Conservation (phyloP, 2,329 filamentous ascomycete genomes). For the Neonectria coccinea region DNA sequence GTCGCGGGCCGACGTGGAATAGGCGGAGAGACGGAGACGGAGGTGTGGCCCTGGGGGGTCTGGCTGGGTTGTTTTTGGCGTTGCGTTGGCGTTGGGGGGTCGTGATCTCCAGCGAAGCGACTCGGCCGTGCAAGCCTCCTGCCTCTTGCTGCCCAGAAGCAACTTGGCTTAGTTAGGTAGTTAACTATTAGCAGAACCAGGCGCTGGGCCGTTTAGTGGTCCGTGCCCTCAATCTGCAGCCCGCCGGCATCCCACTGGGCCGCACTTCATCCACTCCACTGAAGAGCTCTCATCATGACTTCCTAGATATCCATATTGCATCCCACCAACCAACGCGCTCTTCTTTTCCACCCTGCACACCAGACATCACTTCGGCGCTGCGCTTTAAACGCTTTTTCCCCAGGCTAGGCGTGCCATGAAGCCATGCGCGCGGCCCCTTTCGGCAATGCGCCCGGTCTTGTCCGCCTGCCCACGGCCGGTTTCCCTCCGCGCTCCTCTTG, state of each 20-base stretch:
- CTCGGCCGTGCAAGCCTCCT: conserved; percentile 35
- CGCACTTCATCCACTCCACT: conserved; percentile 24
- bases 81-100: conserved; percentile 26
- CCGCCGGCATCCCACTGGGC: neutral
- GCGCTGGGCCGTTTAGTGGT: conserved; percentile 25
- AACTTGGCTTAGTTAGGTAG: conserved; percentile 24
- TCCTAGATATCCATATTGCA: conserved; percentile 14
- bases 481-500: conserved; percentile 29
- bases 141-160: conserved; percentile 33
- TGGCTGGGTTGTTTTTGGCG: conserved; percentile 10
- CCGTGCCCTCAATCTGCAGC: conserved; percentile 34
- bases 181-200: neutral
- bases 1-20: conserved; percentile 25
- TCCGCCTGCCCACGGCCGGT: conserved; percentile 37
- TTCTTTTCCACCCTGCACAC: conserved; percentile 1
- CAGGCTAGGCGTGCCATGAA: conserved; percentile 47
- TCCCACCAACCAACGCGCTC: conserved; percentile 29
- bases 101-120: conserved; percentile 30
- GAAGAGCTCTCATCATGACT: conserved; percentile 46
- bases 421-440: conserved; percentile 43
- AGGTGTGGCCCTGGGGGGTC: conserved; percentile 31
- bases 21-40: conserved; percentile 36
- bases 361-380: conserved; percentile 8
- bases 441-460: conserved; percentile 44
- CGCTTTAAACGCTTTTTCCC: conserved; percentile 28